Evolutionary conservation across 441 rosid species (phyloP).

Genomic region (Aleurites moluccanus): DNA sequence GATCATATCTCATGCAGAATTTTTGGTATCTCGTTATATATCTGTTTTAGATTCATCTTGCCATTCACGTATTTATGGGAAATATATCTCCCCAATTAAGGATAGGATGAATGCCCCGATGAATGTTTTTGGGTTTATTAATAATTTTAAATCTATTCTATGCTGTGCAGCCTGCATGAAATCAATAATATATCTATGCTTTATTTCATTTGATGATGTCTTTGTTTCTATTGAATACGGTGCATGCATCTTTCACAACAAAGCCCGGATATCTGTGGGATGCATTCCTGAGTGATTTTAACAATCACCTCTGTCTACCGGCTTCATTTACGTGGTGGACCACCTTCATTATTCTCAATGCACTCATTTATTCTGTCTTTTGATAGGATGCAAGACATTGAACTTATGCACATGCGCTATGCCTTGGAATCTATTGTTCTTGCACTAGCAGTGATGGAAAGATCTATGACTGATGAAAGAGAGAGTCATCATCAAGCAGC

Average conservation of each 20-base stretch:
- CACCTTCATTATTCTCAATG: neutral
- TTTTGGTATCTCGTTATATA: neutral
- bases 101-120: neutral
- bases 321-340: conserved; percentile 13
- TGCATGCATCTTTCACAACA: conserved; percentile 2
- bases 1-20: neutral
- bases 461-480: conserved; percentile 46
- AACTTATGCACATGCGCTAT: conserved; percentile 98
- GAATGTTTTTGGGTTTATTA: neutral
- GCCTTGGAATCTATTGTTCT: conserved; percentile 84
- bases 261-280: neutral
- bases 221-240: neutral
- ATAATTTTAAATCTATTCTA: neutral
- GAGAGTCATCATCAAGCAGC: conserved; percentile 53
- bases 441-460: conserved; percentile 74
- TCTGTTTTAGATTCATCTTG: neutral
- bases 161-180: neutral
- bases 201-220: neutral
- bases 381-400: conserved; percentile 89
- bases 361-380: conserved; percentile 15
- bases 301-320: neutral
- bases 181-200: neutral
- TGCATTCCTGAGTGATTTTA: neutral
- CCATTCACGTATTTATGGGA: neutral
- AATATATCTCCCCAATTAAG: conserved; percentile 2